Conservation (phyloP, 176 grass and related monocot species). For the Bolboschoenus planiculmis region DNA sequence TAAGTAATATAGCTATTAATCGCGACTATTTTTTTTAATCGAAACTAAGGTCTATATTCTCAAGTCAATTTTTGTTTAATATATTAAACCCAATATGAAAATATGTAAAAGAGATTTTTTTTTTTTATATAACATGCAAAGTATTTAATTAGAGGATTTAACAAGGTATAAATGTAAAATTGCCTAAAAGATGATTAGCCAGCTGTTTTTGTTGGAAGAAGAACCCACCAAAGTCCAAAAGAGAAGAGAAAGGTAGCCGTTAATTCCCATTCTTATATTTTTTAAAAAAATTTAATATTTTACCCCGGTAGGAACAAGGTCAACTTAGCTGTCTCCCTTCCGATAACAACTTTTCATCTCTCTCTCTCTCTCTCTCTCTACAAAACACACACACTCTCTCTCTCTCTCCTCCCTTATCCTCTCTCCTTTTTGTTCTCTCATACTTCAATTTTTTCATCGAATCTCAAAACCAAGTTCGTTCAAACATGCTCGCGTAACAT, state of each 20-base stretch:
- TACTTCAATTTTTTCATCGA: not conserved
- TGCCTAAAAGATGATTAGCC: not conserved
- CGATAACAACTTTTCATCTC: slow-evolving; percentile 29
- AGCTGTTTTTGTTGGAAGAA: slow-evolving; percentile 16
- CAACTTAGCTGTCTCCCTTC: slow-evolving; percentile 23
- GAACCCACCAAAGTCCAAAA: slow-evolving; percentile 2
- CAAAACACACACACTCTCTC: slow-evolving; percentile 3
- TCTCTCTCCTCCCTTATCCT: not conserved
- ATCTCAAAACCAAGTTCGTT: slow-evolving; percentile 11
- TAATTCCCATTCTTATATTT: slow-evolving; percentile 6
- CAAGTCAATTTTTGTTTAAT: no score
- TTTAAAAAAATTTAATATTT: not conserved
- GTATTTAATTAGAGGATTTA: not conserved
- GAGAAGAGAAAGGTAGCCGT: slow-evolving; percentile 22
- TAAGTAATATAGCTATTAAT: no score
- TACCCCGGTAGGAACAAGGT: slow-evolving; percentile 31
- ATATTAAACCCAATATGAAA: no score
- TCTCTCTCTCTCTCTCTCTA: not conserved
- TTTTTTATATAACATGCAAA: not conserved
- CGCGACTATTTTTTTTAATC: no score
- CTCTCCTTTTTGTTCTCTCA: slow-evolving; percentile 22
- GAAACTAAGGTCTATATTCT: no score
- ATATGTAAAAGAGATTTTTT: not conserved
- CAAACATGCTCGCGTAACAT: not conserved
- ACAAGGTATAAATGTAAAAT: not conserved